Evolutionary conservation across 2,329 filamentous ascomycete genomes (phyloP), one percentile per base, ranked within the genome.

Genomic region (Arthroderma sp.): DNA sequence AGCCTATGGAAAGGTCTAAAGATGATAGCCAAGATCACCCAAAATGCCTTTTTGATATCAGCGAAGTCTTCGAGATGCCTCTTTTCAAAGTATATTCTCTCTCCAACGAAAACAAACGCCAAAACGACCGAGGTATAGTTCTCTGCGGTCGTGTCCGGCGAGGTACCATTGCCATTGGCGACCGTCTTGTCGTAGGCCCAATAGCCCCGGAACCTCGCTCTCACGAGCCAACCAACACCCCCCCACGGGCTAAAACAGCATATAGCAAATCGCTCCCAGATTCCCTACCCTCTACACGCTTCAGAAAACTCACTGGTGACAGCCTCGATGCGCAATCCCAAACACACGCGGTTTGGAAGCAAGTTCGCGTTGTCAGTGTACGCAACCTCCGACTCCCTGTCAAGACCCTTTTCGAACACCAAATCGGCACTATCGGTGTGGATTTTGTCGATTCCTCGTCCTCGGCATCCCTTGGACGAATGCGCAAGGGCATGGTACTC

Each of bases 391-490:
- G 91, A 4, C 76, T 96, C 2, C 88, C 91, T 0, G 90, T 96
- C 0, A 82, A 83, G 51, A 82, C 79, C 0, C 78, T 97, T 6
- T 79, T 84, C 54, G 79, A 84, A 15, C 89, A 88, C 8, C 91
- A 98, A 71, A 90, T 91, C 4, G 93, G 91, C 0, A 96, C 91
- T 0, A 80, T 98, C 56, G 91, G 91, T 0, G 76, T 97, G 54
- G 79, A 86, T 57, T 65, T 66, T 8, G 61, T 70, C 17, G 63
- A 65, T 6, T 47, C 59, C 13, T 15, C 31, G 17, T 21, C 49
- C 15, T 17, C 38, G n/a, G 35, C 56, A 21, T 66, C 63, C 21
- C 62, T 73, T n/a, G 67, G 70, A 15, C 67, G 77, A 28, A 74
- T 82, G 13, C 74, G 81, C 25, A 91, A 94, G 70, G 91, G 91